Evolutionary conservation across 2,329 filamentous ascomycete genomes (phyloP).

Genomic region (Trichoderma cornu-damae): DNA sequence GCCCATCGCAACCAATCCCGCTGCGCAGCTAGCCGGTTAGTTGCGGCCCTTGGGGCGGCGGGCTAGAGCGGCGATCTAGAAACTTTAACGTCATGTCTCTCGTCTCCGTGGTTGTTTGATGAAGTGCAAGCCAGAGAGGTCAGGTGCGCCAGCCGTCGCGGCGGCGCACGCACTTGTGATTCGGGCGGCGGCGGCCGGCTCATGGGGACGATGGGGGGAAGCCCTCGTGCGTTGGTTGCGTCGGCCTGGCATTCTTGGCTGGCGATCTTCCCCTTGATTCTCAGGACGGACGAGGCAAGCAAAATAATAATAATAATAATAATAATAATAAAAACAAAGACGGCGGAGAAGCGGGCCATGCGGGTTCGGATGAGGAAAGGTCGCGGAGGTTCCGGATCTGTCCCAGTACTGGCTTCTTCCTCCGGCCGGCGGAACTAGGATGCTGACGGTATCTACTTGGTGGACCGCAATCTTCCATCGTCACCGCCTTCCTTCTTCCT

Average conservation of each 20-base stretch:
- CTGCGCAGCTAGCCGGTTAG: slow-evolving; percentile 16
- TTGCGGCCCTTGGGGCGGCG: slow-evolving; percentile 2
- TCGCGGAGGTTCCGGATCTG: slow-evolving; percentile 3
- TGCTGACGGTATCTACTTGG: too few species aligned
- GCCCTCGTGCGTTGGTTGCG: background rate
- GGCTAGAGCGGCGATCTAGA: background rate
- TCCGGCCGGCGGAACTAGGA: background rate
- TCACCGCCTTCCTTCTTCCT: background rate
- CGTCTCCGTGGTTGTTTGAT: background rate
- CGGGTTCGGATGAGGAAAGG: slow-evolving; percentile 18
- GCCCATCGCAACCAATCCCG: background rate
- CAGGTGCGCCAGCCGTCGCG: slow-evolving; percentile 16
- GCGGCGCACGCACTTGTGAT: background rate
- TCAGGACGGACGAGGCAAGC: background rate
- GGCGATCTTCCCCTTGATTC: background rate
- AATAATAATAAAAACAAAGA: too few species aligned
- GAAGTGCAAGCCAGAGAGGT: slow-evolving; percentile 3
- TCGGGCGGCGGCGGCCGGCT: background rate
- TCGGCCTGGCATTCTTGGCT: background rate
- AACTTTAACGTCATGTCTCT: background rate
- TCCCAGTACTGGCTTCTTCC: background rate
- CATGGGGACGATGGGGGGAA: background rate
- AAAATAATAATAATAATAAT: too few species aligned
- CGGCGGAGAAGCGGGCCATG: slow-evolving; percentile 14
- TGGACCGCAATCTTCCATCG: too few species aligned